A percentile compares a stretch with the other conserved stretches of the same genome.
phyloP scores from a whole-genome alignment of 2,329 filamentous ascomycete species.

The Pseudopyrenochaeta lycopersici region DNA sequence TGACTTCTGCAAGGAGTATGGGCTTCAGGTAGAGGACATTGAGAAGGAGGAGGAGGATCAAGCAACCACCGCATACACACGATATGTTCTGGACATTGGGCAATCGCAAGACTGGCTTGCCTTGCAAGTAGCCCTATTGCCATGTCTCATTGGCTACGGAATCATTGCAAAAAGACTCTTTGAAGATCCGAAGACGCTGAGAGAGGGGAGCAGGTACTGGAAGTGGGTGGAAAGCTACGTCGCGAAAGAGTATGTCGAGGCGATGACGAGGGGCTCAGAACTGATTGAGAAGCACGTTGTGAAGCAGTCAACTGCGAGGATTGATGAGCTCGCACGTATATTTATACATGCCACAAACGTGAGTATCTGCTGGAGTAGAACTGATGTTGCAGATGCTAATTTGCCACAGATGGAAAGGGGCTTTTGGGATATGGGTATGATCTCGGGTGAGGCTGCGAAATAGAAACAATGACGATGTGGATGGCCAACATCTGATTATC shows the following conservation, averaged over 20 bases:
- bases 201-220: conserved; percentile 79
- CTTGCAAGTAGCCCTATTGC: conserved; percentile 83
- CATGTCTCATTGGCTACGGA: conserved; percentile 90
- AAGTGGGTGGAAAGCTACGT: conserved; percentile 92
- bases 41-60: conserved; percentile 76
- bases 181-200: conserved; percentile 66
- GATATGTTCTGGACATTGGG: conserved; percentile 87
- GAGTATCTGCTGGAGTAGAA: conserved; percentile 37
- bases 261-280: conserved; percentile 74
- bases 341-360: conserved; percentile 90
- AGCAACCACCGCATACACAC: conserved; percentile 83
- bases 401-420: conserved; percentile 71
- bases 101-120: conserved; percentile 88
- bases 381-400: conserved; percentile 15
- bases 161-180: conserved; percentile 77
- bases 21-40: conserved; percentile 77
- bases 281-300: conserved; percentile 78
- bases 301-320: conserved; percentile 75
- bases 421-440: conserved; percentile 76
- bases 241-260: conserved; percentile 78
- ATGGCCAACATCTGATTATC: background rate
- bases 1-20: conserved; percentile 82
- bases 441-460: conserved; percentile 1
- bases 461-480: background rate
- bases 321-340: conserved; percentile 84